Conservation (phyloP, 805 yeast genomes). For the Starmerella potacharoeniae region DNA sequence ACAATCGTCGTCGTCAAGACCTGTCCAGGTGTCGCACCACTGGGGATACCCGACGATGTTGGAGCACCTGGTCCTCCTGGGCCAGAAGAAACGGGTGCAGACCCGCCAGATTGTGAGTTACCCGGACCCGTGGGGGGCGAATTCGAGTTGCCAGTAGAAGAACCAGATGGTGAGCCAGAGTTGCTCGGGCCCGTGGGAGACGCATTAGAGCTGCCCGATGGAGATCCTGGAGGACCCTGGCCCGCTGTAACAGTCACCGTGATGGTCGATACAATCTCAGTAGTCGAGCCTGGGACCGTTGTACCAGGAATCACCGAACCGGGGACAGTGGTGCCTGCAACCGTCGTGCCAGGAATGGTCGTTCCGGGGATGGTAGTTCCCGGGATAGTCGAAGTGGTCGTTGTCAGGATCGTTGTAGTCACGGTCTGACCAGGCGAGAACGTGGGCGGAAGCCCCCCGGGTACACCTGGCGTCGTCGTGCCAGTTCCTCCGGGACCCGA, state of each 20-base stretch:
- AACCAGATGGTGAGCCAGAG: too few relatives aligned
- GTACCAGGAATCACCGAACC: not conserved
- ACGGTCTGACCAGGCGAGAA: not conserved
- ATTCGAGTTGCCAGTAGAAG: not conserved
- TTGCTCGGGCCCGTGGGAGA: not conserved
- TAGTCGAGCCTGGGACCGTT: constrained; percentile 3
- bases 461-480: not conserved
- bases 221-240: not conserved
- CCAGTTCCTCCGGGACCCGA: too few relatives aligned
- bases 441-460: not conserved
- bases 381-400: constrained; percentile 6
- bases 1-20: not conserved
- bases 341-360: constrained; percentile 4
- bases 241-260: not conserved
- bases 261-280: not conserved
- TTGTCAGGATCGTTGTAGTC: not conserved
- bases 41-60: not conserved
- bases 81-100: not conserved
- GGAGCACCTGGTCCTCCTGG: not conserved
- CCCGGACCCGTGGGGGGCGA: not conserved
- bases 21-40: not conserved
- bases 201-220: not conserved
- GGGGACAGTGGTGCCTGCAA: not conserved
- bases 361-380: constrained; percentile 8
- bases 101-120: not conserved